A percentile compares a stretch with the other conserved stretches of the same genome.
Conservation (phyloP, 352 stramenopile species). For the Phytophthora uliginosa region DNA sequence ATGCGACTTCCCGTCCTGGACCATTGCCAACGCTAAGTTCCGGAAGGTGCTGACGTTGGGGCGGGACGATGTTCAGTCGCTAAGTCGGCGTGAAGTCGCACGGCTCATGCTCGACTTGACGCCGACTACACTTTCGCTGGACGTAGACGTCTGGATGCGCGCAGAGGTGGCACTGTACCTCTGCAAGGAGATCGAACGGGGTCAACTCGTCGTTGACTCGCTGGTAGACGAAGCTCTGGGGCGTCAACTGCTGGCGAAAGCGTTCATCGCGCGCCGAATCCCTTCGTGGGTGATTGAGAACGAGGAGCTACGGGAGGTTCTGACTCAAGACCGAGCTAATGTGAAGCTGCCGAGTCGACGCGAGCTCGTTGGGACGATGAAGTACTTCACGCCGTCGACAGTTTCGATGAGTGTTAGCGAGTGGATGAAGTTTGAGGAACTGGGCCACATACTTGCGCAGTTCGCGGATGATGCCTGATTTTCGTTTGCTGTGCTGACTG, state of each 20-base stretch:
- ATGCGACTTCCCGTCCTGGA: neutral
- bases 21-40: neutral
- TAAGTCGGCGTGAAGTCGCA: neutral
- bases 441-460: neutral
- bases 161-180: conserved; percentile 1
- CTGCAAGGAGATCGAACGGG: neutral
- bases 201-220: neutral
- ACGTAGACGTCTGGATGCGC: neutral
- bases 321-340: neutral
- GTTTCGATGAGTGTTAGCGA: neutral
- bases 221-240: neutral
- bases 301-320: neutral
- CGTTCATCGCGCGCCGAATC: neutral
- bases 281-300: neutral
- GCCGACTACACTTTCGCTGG: neutral
- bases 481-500: neutral
- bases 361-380: neutral
- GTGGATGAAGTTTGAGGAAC: neutral
- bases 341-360: neutral
- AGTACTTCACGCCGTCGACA: neutral
- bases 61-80: neutral
- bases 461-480: neutral
- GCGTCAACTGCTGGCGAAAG: neutral
- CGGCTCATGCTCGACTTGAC: conserved; percentile 2
- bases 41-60: conserved; percentile 1